phyloP scores from a whole-genome alignment of 768 basidiomycete genomes.

The Russula foetens region DNA sequence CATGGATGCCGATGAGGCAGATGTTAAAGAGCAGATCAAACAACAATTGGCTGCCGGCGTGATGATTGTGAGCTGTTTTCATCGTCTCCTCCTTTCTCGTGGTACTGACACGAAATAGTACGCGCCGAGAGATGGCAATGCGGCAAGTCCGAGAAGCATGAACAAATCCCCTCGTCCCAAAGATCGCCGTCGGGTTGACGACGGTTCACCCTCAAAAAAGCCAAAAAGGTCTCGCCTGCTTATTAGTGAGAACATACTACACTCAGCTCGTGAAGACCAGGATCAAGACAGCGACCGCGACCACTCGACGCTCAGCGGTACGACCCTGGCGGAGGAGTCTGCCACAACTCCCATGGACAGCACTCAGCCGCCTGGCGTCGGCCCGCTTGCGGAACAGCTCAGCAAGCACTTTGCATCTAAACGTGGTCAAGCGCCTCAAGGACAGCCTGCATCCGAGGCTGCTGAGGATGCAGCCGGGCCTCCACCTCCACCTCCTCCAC shows the following conservation, averaged over 20 bases:
- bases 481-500: slow-evolving; percentile 23
- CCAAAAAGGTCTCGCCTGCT: slow-evolving; percentile 33
- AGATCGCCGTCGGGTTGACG: slow-evolving; percentile 28
- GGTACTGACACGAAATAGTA: slow-evolving; percentile 35
- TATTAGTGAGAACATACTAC: slow-evolving; percentile 28
- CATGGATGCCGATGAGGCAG: slow-evolving; percentile 81
- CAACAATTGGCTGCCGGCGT: slow-evolving; percentile 72
- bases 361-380: slow-evolving; percentile 31
- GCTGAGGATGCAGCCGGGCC: slow-evolving; percentile 10
- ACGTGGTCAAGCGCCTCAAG: slow-evolving; percentile 32
- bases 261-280: slow-evolving; percentile 37
- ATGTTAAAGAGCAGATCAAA: slow-evolving; percentile 82
- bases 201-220: slow-evolving; percentile 35
- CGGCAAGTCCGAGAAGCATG: slow-evolving; percentile 60
- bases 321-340: slow-evolving; percentile 48
- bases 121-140: slow-evolving; percentile 46
- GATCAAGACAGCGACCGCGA: slow-evolving; percentile 53
- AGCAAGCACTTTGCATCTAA: slow-evolving; percentile 47
- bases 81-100: background rate
- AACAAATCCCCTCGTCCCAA: slow-evolving; percentile 59
- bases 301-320: slow-evolving; percentile 37
- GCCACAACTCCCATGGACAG: slow-evolving; percentile 31
- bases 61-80: slow-evolving; percentile 46
- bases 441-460: slow-evolving; percentile 36
- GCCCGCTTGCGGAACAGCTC: slow-evolving; percentile 55